Conservation (phyloP, 2,329 filamentous ascomycete species). For the Nothophoma quercina region DNA sequence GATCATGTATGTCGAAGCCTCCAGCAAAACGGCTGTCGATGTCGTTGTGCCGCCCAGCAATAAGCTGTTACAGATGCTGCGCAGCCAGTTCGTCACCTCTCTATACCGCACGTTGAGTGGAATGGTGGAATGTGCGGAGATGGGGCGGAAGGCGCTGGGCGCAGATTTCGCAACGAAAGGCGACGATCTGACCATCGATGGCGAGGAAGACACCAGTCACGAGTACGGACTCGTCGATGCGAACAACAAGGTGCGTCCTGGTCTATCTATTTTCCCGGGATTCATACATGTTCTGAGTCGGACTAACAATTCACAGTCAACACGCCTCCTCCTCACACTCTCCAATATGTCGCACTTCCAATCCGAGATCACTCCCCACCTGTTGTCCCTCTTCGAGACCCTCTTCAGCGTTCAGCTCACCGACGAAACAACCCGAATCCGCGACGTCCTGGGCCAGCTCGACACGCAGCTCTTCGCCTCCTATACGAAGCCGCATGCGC, state of each 20-base stretch:
- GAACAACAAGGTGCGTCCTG: slow-evolving; percentile 47
- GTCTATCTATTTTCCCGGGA: too few species aligned
- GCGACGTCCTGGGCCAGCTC: slow-evolving; percentile 88
- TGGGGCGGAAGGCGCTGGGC: slow-evolving; percentile 69
- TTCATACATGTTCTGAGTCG: too few species aligned
- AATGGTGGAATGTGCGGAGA: slow-evolving; percentile 96
- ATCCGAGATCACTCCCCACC: slow-evolving; percentile 79
- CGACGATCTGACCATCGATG: slow-evolving; percentile 54
- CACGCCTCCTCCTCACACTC: slow-evolving; percentile 91
- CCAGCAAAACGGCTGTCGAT: slow-evolving; percentile 76
- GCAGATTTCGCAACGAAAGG: slow-evolving; percentile 61
- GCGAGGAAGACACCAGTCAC: slow-evolving; percentile 34
- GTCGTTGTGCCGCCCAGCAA: slow-evolving; percentile 85
- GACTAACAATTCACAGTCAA: slow-evolving; percentile 65
- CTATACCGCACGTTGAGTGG: slow-evolving; percentile 93
- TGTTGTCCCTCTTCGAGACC: slow-evolving; percentile 93
- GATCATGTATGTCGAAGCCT: slow-evolving; percentile 91
- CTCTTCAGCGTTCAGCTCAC: slow-evolving; percentile 93
- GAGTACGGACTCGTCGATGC: slow-evolving; percentile 47
- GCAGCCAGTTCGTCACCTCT: slow-evolving; percentile 90
- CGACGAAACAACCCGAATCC: slow-evolving; percentile 90
- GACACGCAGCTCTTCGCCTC: slow-evolving; percentile 90
- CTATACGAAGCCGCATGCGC: slow-evolving; percentile 74
- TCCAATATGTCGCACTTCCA: slow-evolving; percentile 89
- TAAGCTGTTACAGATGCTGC: slow-evolving; percentile 89